Evolutionary conservation across 2,329 filamentous ascomycete species (phyloP).

Genomic region (Clonostachys rosea): DNA sequence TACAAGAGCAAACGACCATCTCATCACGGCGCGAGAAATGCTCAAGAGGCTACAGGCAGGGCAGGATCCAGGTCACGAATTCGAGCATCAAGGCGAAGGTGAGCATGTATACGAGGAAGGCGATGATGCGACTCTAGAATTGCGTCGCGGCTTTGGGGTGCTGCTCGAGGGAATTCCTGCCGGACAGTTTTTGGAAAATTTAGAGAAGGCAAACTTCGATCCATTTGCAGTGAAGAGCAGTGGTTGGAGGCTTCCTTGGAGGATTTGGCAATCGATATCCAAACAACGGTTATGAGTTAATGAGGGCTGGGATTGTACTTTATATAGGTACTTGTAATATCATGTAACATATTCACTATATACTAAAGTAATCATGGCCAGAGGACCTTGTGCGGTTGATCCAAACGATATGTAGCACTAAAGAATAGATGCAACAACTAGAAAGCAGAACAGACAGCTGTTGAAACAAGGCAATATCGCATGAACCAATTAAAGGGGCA

Average conservation of each 20-base stretch:
- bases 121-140: constrained; percentile 29
- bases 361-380: too few relatives aligned
- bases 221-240: constrained; percentile 59
- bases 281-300: constrained; percentile 37
- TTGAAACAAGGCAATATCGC: too few relatives aligned
- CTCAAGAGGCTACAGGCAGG: constrained; percentile 72
- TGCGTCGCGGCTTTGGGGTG: constrained; percentile 68
- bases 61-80: constrained; percentile 74
- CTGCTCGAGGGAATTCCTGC: constrained; percentile 78
- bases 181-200: constrained; percentile 68
- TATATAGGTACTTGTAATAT: constrained; percentile 21
- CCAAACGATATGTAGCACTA: too few relatives aligned
- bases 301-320: background rate
- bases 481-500: too few relatives aligned
- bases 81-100: constrained; percentile 79
- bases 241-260: constrained; percentile 84
- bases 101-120: constrained; percentile 48
- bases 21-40: constrained; percentile 93
- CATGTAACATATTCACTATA: constrained; percentile 8
- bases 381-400: too few relatives aligned
- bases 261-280: constrained; percentile 50
- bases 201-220: constrained; percentile 84
- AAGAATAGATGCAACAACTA: too few relatives aligned
- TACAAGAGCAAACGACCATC: constrained; percentile 89
- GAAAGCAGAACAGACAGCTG: too few relatives aligned